Evolutionary conservation across 257 asterid species (phyloP).

Genomic region (Echites panduratus): DNA sequence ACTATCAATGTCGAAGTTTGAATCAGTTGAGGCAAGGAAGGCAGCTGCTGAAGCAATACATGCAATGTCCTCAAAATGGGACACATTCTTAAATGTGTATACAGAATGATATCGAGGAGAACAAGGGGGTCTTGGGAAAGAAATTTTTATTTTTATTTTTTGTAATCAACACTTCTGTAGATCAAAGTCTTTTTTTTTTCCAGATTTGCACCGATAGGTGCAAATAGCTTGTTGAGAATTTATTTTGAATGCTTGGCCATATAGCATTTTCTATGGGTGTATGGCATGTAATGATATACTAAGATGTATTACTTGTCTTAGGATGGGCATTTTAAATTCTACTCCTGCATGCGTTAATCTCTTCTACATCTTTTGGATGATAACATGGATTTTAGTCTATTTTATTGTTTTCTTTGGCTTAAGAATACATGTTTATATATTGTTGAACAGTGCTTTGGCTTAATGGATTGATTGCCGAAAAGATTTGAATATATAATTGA

Average conservation of each 20-base stretch:
- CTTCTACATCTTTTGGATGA: background rate
- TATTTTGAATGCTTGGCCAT: too few species aligned
- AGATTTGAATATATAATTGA: background rate
- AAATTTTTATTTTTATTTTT: too few species aligned
- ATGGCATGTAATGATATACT: too few species aligned
- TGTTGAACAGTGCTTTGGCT: background rate
- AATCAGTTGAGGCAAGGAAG: conserved; percentile 61
- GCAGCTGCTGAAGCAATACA: conserved; percentile 83
- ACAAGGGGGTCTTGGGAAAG: too few species aligned
- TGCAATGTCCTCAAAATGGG: conserved; percentile 61
- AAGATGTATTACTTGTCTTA: too few species aligned
- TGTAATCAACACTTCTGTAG: too few species aligned
- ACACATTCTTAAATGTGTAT: too few species aligned
- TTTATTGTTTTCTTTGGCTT: background rate
- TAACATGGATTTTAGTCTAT: background rate
- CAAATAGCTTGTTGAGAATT: too few species aligned
- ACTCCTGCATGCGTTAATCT: background rate
- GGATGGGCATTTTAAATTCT: background rate
- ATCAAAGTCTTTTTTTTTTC: too few species aligned
- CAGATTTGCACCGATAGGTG: too few species aligned
- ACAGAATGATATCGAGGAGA: too few species aligned
- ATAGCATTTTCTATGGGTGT: too few species aligned
- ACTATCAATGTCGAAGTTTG: conserved; percentile 66
- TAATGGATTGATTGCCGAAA: background rate
- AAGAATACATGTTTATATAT: background rate